Evolutionary conservation across 2,329 filamentous ascomycete species (phyloP), one percentile per base, ranked within the genome.

Genomic region (Aspergillus floridensis): DNA sequence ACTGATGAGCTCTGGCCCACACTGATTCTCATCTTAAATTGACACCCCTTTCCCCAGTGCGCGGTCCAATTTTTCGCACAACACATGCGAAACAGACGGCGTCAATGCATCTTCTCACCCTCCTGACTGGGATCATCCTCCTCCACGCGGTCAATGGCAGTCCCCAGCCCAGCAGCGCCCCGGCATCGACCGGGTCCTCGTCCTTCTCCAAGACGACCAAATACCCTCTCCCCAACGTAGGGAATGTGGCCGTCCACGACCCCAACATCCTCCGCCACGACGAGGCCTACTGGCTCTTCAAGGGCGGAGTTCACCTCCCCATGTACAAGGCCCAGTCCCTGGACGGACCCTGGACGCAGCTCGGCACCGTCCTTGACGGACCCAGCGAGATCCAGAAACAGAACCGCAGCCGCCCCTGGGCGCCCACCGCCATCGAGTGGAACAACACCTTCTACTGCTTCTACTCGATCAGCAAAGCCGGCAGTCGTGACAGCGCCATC

Each of bases 381-480:
- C 64, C 66, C 22, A 75, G 72, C 51, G 54, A 70, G 11, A 72
- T 76, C 57, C 24, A 63, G 6, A 72, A 72, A 21, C 60, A 67
- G 6, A 72, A 74, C 56, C 67, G 67, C 8, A 66, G 65, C 3
- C 63, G 68, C 0, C 74, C 74, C 0, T 77, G 74, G 74, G 74
- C 74, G 0, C 74, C 74, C 2, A 75, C 68, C 1, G 68, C 70
- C 2, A 63, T 76, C 14, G 54, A 70, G 31, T 62, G 60, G 55
- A 68, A 70, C 21, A 65, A 67, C 5, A 67, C 59, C 0, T 75
- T 75, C 58, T 77, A 76, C 63, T 76, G 74, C 62, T 76, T 68
- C 62, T 77, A 77, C 57, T 66, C 71, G 0, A 56, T 76, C 31
- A 76, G 72, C 59, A 26, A 55, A 8, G 46, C 24, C 2, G 73